Conservation (phyloP, 257 asterid genomes). For the Salvia hispanica region DNA sequence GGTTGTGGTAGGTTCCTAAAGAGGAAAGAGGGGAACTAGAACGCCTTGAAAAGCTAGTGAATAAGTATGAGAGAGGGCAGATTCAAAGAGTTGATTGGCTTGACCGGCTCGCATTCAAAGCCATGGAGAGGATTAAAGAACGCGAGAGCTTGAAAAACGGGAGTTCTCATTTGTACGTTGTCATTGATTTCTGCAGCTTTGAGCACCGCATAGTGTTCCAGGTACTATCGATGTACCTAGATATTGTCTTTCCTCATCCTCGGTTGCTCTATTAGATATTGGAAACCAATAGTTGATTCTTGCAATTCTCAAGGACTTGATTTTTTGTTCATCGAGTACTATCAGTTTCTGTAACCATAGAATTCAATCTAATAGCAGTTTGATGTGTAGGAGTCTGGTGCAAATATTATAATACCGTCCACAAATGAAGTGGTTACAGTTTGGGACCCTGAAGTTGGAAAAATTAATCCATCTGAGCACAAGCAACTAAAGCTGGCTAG, state of each 20-base stretch:
- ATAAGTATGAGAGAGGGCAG: constrained; percentile 95
- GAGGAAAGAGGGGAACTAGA: constrained; percentile 96
- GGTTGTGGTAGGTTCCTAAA: constrained; percentile 73
- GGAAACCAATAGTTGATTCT: too few species aligned
- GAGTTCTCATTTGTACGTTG: constrained; percentile 77
- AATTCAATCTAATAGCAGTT: constrained; percentile 26
- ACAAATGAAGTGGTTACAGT: constrained; percentile 91
- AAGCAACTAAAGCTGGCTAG: constrained; percentile 96
- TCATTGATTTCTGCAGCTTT: constrained; percentile 89
- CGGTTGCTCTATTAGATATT: too few species aligned
- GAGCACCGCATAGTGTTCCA: constrained; percentile 98
- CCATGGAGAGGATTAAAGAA: constrained; percentile 94
- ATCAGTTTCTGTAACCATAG: constrained; percentile 13
- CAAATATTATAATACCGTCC: constrained; percentile 86
- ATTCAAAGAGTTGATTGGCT: constrained; percentile 99
- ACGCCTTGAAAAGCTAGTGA: constrained; percentile 92
- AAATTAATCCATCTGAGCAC: constrained; percentile 95
- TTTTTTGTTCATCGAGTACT: constrained; percentile 1
- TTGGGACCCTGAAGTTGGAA: constrained; percentile 97
- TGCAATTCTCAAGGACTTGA: too few species aligned
- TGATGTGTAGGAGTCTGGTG: constrained; percentile 80
- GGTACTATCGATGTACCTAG: constrained; percentile 46
- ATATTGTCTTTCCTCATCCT: constrained; percentile 5
- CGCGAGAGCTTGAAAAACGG: constrained; percentile 73
- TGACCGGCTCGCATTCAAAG: constrained; percentile 87